Conservation (phyloP, 345 rosid species). For the Eucalyptus albens region DNA sequence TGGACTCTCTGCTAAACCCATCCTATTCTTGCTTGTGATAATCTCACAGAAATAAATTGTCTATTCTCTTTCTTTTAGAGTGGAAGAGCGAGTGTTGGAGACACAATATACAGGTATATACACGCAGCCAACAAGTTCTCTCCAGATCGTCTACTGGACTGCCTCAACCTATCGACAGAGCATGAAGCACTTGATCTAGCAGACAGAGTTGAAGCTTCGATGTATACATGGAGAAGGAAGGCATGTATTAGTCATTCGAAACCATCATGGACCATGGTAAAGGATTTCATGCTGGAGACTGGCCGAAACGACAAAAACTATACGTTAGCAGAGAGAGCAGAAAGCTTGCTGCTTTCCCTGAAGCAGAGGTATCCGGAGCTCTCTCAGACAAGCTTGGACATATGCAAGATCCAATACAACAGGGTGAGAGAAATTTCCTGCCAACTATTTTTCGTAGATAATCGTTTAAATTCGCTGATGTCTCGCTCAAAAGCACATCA, state of each 20-base stretch:
- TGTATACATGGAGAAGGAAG: slow-evolving; percentile 7
- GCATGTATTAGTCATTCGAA: neutral
- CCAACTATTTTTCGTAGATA: neutral
- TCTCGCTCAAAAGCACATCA: neutral
- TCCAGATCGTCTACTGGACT: neutral
- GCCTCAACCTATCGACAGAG: neutral
- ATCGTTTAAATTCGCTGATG: neutral
- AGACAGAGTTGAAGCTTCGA: slow-evolving; percentile 2
- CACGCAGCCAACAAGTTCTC: neutral
- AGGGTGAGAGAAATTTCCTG: neutral
- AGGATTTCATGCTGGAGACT: neutral
- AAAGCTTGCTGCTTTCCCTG: slow-evolving; percentile 1
- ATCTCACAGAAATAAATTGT: neutral
- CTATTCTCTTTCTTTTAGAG: neutral
- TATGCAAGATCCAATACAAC: slow-evolving; percentile 9
- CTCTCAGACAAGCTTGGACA: slow-evolving; percentile 7
- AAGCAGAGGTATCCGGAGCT: slow-evolving; percentile 8
- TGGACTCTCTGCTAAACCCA: neutral
- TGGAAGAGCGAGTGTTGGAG: neutral
- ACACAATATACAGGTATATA: neutral
- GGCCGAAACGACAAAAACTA: neutral
- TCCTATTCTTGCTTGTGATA: neutral
- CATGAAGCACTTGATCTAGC: slow-evolving; percentile 6
- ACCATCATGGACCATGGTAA: slow-evolving; percentile 6
- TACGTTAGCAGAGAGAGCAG: slow-evolving; percentile 3